Conservation (phyloP, 2,329 filamentous ascomycete genomes). For the Ilyonectria robusta region DNA sequence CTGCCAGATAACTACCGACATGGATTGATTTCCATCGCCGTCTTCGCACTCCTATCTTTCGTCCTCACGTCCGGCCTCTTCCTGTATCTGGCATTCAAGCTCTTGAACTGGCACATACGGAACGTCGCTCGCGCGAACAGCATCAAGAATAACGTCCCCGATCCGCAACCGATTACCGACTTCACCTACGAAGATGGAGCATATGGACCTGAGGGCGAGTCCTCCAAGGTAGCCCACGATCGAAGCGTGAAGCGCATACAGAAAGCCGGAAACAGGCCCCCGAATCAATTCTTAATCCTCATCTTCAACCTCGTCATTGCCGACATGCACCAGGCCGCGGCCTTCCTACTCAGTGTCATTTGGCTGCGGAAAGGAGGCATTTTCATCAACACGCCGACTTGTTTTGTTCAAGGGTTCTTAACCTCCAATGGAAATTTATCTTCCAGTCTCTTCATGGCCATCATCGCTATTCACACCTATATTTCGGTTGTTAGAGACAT, state of each 20-base stretch:
- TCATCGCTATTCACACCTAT: constrained; percentile 77
- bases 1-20: constrained; percentile 38
- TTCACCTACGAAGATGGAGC: constrained; percentile 46
- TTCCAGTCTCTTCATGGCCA: constrained; percentile 75
- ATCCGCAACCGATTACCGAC: constrained; percentile 43
- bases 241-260: constrained; percentile 21
- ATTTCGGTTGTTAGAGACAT: constrained; percentile 71
- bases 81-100: constrained; percentile 48
- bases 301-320: constrained; percentile 78
- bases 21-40: constrained; percentile 48
- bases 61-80: constrained; percentile 45
- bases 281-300: constrained; percentile 78
- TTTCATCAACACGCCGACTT: constrained; percentile 65
- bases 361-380: constrained; percentile 70
- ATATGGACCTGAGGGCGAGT: constrained; percentile 26
- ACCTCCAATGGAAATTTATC: constrained; percentile 76
- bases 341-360: constrained; percentile 73
- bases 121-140: constrained; percentile 26
- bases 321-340: constrained; percentile 74
- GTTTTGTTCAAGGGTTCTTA: constrained; percentile 76
- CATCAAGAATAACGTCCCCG: constrained; percentile 32
- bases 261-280: constrained; percentile 39
- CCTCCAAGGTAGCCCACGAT: constrained; percentile 25
- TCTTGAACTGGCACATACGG: constrained; percentile 43
- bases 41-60: constrained; percentile 50